Percentiles rank a stretch among this genome's conserved stretches.
Evolutionary conservation across 257 asterid species (phyloP).

Genomic region (Solanum lignicaule): DNA sequence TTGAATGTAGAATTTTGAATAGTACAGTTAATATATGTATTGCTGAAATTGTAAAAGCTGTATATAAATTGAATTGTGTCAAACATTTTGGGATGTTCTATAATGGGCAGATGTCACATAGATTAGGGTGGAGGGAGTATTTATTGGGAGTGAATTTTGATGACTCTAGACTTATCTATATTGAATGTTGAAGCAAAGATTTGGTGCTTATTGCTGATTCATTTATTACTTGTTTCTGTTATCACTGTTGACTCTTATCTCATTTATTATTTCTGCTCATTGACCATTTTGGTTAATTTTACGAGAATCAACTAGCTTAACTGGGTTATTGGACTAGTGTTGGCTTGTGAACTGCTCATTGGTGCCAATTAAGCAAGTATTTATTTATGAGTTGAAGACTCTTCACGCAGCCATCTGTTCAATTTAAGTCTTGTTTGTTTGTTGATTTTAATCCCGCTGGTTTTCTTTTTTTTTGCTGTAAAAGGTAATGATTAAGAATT

Average conservation of each 20-base stretch:
- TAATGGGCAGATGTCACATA: background rate
- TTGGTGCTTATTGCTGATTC: background rate
- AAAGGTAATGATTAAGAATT: slow-evolving; percentile 83
- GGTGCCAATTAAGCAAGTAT: background rate
- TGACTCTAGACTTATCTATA: background rate
- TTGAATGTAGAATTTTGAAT: background rate
- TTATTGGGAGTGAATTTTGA: background rate
- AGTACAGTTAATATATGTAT: background rate
- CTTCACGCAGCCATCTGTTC: background rate
- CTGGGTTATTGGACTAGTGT: background rate
- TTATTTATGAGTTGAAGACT: background rate
- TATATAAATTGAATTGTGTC: background rate
- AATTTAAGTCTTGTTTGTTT: background rate
- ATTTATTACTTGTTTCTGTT: background rate
- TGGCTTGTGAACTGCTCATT: background rate
- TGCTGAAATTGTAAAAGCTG: background rate
- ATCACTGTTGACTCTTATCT: background rate
- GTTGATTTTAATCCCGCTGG: background rate
- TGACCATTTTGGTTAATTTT: background rate
- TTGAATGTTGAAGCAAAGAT: background rate
- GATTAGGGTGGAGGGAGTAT: background rate
- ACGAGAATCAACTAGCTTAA: background rate
- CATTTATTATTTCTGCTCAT: background rate
- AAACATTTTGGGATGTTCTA: background rate
- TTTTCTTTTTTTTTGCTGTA: background rate